A percentile compares a stretch with the other conserved stretches of the same genome.
phyloP scores from a whole-genome alignment of 116 monocot species.

The Dioscorea cayenensis region DNA sequence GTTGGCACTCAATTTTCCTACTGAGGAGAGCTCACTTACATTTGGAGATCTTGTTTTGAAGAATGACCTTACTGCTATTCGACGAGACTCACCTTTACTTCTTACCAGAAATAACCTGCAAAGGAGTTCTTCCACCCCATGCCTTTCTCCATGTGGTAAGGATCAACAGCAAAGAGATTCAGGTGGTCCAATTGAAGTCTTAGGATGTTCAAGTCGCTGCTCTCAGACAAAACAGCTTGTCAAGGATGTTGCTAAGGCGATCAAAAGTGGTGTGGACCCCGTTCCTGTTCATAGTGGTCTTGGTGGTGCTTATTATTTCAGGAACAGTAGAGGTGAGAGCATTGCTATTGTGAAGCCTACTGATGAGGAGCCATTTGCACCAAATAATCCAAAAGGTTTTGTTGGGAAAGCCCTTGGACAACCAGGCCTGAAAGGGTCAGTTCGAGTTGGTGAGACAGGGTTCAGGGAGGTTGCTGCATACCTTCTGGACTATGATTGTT shows the following conservation, averaged over 20 bases:
- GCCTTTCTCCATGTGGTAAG: constrained; percentile 67
- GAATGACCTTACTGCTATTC: constrained; percentile 59
- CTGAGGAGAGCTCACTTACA: constrained; percentile 70
- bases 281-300: constrained; percentile 68
- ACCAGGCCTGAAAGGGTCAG: constrained; percentile 83
- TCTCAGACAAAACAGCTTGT: constrained; percentile 50
- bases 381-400: constrained; percentile 92
- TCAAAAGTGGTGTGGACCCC: constrained; percentile 67
- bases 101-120: constrained; percentile 66
- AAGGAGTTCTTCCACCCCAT: constrained; percentile 79
- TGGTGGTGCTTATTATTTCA: constrained; percentile 88
- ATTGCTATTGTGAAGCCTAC: constrained; percentile 83
- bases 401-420: constrained; percentile 80
- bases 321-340: constrained; percentile 54
- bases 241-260: constrained; percentile 61
- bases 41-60: constrained; percentile 72
- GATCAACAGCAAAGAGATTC: constrained; percentile 52
- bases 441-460: constrained; percentile 89
- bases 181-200: constrained; percentile 68
- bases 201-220: constrained; percentile 55
- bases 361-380: constrained; percentile 94
- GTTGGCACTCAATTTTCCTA: constrained; percentile 63
- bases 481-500: constrained; percentile 72
- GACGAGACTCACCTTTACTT: constrained; percentile 69
- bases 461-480: constrained; percentile 91